These are phyloP conservation scores for Penicillium fuscoglaucum DNA, from an alignment of 2,329 filamentous ascomycete genomes.

Conservation along the genomic window DNA sequence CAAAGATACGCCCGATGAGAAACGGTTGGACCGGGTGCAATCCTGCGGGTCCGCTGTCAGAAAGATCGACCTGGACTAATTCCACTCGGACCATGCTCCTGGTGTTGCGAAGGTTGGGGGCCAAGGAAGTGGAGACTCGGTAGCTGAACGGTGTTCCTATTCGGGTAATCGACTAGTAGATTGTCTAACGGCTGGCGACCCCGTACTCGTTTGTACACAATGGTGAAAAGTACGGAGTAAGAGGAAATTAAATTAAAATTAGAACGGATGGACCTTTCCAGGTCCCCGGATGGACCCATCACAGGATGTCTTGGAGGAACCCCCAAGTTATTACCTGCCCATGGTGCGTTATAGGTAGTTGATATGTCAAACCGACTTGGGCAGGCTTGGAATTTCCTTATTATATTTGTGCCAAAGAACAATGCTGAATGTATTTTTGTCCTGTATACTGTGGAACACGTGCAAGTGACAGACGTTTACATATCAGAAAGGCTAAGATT, in stretches of 20 bases:
- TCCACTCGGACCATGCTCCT: not conserved
- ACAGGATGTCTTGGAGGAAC: not conserved
- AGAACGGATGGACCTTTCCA: not conserved
- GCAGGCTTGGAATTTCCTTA: not conserved
- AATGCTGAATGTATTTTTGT: too few relatives aligned
- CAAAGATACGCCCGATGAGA: not conserved
- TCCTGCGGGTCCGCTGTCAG: not conserved
- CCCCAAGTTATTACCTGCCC: not conserved
- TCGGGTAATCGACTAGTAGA: not conserved
- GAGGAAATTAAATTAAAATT: not conserved
- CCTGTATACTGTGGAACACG: too few relatives aligned
- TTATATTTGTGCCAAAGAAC: too few relatives aligned
- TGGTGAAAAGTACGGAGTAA: too few relatives aligned
- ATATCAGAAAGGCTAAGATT: not conserved
- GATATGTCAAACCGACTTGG: not conserved
- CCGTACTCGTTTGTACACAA: too few relatives aligned
- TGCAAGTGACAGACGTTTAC: too few relatives aligned
- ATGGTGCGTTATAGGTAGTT: not conserved
- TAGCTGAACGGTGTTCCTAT: not conserved
- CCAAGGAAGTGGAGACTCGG: not conserved
- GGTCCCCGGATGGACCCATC: not conserved
- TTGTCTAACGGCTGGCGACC: not conserved
- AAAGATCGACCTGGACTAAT: not conserved
- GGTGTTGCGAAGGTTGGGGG: not conserved
- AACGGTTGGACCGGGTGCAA: not conserved